Percentiles rank a stretch among this genome's conserved stretches.
Conservation (phyloP, 768 basidiomycete genomes). For the Dentipellis sp. region DNA sequence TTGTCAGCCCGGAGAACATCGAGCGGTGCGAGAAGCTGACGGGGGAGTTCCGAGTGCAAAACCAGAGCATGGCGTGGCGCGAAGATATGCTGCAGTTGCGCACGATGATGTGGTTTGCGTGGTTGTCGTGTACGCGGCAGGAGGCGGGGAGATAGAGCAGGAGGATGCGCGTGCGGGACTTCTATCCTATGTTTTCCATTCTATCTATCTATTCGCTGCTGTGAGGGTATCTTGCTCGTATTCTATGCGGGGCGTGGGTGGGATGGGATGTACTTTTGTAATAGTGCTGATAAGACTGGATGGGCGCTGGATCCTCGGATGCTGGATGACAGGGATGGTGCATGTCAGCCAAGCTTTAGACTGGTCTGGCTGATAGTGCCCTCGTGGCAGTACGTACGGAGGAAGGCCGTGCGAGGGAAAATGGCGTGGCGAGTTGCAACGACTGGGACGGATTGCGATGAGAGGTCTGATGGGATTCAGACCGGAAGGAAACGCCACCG, state of each 20-base stretch:
- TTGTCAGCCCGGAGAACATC: conserved; percentile 91
- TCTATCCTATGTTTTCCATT: background rate
- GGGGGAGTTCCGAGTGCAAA: conserved; percentile 84
- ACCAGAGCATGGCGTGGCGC: conserved; percentile 84
- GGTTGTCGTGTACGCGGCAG: conserved; percentile 59
- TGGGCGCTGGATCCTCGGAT: no score
- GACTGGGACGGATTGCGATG: background rate
- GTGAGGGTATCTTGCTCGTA: background rate
- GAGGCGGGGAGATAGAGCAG: conserved; percentile 24
- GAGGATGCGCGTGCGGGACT: background rate
- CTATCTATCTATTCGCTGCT: background rate
- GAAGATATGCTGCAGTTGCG: conserved; percentile 87
- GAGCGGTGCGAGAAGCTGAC: conserved; percentile 78
- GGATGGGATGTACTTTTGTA: no score
- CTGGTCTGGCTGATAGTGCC: no score
- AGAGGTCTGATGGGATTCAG: background rate
- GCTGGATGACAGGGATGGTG: no score
- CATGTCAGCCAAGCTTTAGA: no score
- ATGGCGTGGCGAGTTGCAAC: background rate
- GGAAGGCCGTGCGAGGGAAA: no score
- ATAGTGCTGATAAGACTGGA: no score
- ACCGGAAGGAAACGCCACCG: background rate
- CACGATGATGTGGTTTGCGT: conserved; percentile 92
- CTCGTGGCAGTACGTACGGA: no score
- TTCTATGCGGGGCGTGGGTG: background rate